Evolutionary conservation across 345 rosid genomes (phyloP), one percentile per base, ranked within the genome.

Genomic region (Euphorbia lathyris): DNA sequence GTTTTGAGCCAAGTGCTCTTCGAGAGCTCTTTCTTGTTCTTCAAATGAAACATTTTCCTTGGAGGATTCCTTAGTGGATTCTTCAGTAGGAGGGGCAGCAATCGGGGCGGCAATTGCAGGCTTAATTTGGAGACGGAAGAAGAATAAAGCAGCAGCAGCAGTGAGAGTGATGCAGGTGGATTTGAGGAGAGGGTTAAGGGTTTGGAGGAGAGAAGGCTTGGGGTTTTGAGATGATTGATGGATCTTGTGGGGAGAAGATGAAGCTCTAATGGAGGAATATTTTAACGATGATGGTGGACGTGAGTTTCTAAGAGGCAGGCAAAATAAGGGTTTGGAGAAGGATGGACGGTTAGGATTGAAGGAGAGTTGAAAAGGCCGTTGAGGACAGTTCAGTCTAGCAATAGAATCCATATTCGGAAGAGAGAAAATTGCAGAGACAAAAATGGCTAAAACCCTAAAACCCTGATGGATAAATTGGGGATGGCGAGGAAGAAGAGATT

Each of bases 141-240:
- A 67, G 83, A 88, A 69, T 7, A 93, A 64, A 0, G 89, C 89
- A 42, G 92, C 91, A 1, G 95, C 86, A 5, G 90, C 83, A 23
- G 83, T 69, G 48, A 88, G 23, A 68, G 88, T 68, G 77, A 90
- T 65, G 86, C 81, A 82, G 47, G 90, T 70, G 66, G 90, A 67
- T 78, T 77, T 89, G 42, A 93, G 72, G 65, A 72, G 1, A 22
- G 83, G 77, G 40, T 67, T 68, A 14, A 84, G 76, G 65, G 84
- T 65, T 71, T 80, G 65, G 34, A 59, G 58, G 32, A 61, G 66
- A 2, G 65, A 74, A 12, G 77, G 71, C 17, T 61, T 65, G 58
- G 72, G 81, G 63, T 0, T 76, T 68, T 1, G 81, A 22, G 34
- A 20, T 56, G 58, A 10, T 57, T 47, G 3, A 43, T 19, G 42